phyloP scores from a whole-genome alignment of 1,284 basidiomycete species.

The Schizophyllum amplum region DNA sequence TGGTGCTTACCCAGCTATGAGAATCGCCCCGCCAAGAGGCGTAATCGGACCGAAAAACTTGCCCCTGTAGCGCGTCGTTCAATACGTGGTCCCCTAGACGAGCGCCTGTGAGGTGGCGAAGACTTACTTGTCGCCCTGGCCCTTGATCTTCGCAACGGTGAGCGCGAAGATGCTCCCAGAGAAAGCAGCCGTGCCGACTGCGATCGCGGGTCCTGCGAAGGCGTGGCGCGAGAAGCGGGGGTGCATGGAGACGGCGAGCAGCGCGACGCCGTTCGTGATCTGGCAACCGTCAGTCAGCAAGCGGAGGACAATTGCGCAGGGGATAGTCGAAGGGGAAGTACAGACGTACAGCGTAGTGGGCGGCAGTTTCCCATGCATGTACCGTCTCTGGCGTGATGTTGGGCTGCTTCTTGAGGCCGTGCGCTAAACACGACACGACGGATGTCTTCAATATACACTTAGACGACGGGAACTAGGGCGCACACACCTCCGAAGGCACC shows the following conservation, averaged over 20 bases:
- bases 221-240: conserved; percentile 55
- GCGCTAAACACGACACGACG: conserved; percentile 25
- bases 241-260: conserved; percentile 67
- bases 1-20: conserved; percentile 69
- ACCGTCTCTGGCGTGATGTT: conserved; percentile 46
- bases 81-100: conserved; percentile 17
- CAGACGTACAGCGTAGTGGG: conserved; percentile 53
- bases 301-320: no score
- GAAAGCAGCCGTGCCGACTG: conserved; percentile 56
- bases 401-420: conserved; percentile 43
- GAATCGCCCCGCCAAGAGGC: conserved; percentile 62
- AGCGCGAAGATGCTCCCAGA: conserved; percentile 66
- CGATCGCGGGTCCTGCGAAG: conserved; percentile 67
- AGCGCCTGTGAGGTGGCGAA: neutral
- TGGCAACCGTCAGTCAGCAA: conserved; percentile 18
- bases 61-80: conserved; percentile 22
- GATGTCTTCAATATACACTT: neutral
- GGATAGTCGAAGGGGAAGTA: neutral
- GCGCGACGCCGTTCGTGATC: conserved; percentile 73
- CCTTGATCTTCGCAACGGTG: neutral
- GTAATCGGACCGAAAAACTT: conserved; percentile 68
- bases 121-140: conserved; percentile 26
- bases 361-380: conserved; percentile 54
- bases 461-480: neutral
- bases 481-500: conserved; percentile 57